Base-by-base conservation (phyloP, 305 asterid species). In the Fraxinus baroniana region DNA sequence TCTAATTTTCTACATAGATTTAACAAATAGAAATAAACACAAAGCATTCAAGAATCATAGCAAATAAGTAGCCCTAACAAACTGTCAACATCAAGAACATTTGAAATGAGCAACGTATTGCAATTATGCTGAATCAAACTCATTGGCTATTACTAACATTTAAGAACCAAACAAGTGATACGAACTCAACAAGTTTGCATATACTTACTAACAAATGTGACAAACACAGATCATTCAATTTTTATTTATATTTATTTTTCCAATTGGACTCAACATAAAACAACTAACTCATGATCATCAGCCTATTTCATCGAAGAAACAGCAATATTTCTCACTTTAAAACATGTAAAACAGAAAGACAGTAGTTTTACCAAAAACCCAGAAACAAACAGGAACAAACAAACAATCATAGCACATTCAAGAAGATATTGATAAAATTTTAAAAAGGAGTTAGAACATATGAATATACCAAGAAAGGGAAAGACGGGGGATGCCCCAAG, bases 401-500 rank as follows among this genome's bases (percentile, higher is more conserved):
- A 74, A 32, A 2, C 20, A 78, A 68, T n/a, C 73, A 30, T 32
- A 78, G 37, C 9, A 70, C 30, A 66, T 52, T 30, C 80, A 3
- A 28, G 17, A 39, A 82, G 52, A 18, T 35, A 4, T n/a, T 6
- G 39, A 35, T 7, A 64, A 77, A 7, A 26, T 18, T 5, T 7
- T 18, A 17, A 49, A 55, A 18, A 5, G 41, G 22, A 36, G 6
- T 4, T 2, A 77, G n/a, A 37, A 79, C 4, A 30, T 5, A 84
- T 3, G 74, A 39, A 64, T 30, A 86, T 94, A 96, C 99, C 99
- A 93, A 84, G 94, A 93, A 71, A 96, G 91, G 80, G 94, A 93
- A 57, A 96, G 98, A 82, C 79, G 94, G 17, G 94, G 85, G 13
- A 89, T 92, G 9, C 97, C 99, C 94, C 94, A 94, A 81, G 92